phyloP scores from a whole-genome alignment of 2,329 filamentous ascomycete genomes.

The Botrytis squamosa region DNA sequence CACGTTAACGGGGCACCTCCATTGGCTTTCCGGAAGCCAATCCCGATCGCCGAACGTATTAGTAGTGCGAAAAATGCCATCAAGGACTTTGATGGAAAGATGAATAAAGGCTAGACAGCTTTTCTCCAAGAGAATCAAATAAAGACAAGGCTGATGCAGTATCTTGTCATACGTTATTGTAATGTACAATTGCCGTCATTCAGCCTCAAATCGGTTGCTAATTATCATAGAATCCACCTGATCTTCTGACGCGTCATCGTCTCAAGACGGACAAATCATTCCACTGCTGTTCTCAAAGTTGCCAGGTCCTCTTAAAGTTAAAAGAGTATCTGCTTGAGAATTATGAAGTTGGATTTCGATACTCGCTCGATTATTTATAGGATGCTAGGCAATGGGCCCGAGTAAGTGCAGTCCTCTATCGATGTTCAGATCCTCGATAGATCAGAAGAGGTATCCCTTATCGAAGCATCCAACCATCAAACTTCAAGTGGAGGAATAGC shows the following conservation, averaged over 20 bases:
- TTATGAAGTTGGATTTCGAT: neutral
- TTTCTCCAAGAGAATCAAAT: neutral
- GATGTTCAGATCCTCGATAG: neutral
- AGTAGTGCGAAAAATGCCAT: neutral
- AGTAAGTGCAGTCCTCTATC: neutral
- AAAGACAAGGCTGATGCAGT: neutral
- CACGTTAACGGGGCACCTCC: neutral
- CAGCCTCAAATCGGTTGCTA: neutral
- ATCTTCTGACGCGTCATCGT: neutral
- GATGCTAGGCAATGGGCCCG: neutral
- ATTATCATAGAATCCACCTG: neutral
- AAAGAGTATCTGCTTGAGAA: neutral
- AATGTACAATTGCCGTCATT: neutral
- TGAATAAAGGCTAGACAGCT: neutral
- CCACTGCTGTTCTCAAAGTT: too few relatives aligned
- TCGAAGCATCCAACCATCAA: neutral
- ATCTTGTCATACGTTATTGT: slow-evolving; percentile 9
- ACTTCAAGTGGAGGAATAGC: slow-evolving; percentile 12
- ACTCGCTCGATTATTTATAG: neutral
- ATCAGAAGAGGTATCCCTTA: neutral
- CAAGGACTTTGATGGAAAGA: slow-evolving; percentile 13
- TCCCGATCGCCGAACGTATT: neutral
- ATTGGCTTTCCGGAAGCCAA: slow-evolving; percentile 15
- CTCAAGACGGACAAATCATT: neutral
- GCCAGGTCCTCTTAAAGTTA: too few relatives aligned